These are phyloP conservation scores for Candida adriatica DNA, from an alignment of 805 yeast species.

Conservation along the genomic window DNA sequence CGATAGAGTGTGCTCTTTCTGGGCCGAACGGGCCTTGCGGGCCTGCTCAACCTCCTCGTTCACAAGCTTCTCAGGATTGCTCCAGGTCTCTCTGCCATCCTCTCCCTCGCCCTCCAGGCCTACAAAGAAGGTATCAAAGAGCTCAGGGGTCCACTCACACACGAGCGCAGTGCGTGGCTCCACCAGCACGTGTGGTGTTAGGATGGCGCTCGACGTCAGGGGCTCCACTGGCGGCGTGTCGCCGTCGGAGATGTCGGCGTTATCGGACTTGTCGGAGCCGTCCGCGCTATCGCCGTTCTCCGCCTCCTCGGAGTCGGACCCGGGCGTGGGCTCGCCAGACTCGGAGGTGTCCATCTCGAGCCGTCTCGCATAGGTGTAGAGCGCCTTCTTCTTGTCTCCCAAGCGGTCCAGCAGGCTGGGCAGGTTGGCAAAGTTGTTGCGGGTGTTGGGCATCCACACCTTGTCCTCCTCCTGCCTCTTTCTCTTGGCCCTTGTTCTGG, in stretches of 20 bases:
- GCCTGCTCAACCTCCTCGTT: slow-evolving; percentile 51
- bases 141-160: slow-evolving; percentile 58
- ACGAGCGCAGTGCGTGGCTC: slow-evolving; percentile 36
- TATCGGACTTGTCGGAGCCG: slow-evolving; percentile 3
- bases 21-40: slow-evolving; percentile 25
- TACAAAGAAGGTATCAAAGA: slow-evolving; percentile 46
- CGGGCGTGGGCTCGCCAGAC: slow-evolving; percentile 6
- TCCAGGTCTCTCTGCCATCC: slow-evolving; percentile 53
- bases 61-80: slow-evolving; percentile 37
- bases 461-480: slow-evolving; percentile 16
- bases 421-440: slow-evolving; percentile 34
- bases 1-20: slow-evolving; percentile 37
- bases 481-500: slow-evolving; percentile 14
- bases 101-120: slow-evolving; percentile 37
- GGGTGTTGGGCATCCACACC: slow-evolving; percentile 39
- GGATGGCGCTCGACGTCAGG: slow-evolving; percentile 3
- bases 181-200: slow-evolving; percentile 17
- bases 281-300: slow-evolving; percentile 2
- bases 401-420: slow-evolving; percentile 31
- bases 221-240: slow-evolving; percentile 3
- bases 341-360: slow-evolving; percentile 10
- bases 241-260: background rate
- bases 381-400: slow-evolving; percentile 21
- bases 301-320: background rate
- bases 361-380: slow-evolving; percentile 25